phyloP scores from a whole-genome alignment of 2,329 filamentous ascomycete species.

The Alternaria hordeiaustralica region DNA sequence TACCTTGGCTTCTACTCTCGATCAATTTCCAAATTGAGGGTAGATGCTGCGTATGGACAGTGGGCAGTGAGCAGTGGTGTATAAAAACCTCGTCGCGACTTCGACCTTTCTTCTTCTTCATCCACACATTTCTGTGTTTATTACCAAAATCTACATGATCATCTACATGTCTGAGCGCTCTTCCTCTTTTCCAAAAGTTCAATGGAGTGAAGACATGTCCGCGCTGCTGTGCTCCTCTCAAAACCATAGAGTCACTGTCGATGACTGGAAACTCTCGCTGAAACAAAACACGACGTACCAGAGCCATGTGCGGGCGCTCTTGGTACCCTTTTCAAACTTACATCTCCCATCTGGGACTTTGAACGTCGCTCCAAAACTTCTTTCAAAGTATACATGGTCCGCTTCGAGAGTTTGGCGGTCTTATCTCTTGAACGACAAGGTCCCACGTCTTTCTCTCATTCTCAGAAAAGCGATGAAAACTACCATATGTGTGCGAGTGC shows the following conservation, averaged over 20 bases:
- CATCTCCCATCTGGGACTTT: not conserved
- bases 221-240: not conserved
- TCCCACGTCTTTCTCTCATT: not conserved
- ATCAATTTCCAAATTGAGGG: not conserved
- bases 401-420: not conserved
- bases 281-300: not conserved
- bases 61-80: not conserved
- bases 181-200: not conserved
- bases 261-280: not conserved
- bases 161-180: not conserved
- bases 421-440: not conserved
- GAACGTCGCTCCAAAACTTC: not conserved
- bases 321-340: not conserved
- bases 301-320: not conserved
- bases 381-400: not conserved
- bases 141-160: too few species aligned
- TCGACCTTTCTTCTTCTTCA: not conserved
- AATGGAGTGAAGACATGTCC: not conserved
- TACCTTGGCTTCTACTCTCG: not conserved
- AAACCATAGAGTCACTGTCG: fast-evolving
- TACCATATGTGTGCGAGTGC: not conserved
- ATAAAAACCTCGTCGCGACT: not conserved
- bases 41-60: not conserved
- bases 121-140: not conserved
- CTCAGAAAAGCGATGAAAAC: not conserved